phyloP scores from a whole-genome alignment of 352 stramenopile genomes.

The Phytophthora colocasiae region DNA sequence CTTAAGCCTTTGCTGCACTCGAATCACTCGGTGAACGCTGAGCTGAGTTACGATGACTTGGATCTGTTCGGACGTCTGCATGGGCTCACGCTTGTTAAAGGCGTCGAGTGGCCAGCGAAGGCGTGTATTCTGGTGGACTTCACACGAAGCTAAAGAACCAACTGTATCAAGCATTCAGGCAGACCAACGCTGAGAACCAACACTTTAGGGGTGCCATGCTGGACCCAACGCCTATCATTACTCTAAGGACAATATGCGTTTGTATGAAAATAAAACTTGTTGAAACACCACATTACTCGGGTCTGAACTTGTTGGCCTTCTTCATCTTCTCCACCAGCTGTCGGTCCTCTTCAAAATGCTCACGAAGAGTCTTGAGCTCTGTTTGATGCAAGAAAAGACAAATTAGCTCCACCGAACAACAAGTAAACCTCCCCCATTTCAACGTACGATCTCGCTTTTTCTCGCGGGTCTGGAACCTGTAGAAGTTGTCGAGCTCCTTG shows the following conservation, averaged over 20 bases:
- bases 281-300: constrained; percentile 56
- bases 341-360: constrained; percentile 87
- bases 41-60: constrained; percentile 65
- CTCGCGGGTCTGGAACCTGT: constrained; percentile 88
- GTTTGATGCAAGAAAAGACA: constrained; percentile 13
- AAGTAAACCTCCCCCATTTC: background rate
- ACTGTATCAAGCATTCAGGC: too few relatives aligned
- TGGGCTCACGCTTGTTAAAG: constrained; percentile 63
- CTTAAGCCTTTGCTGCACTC: constrained; percentile 52
- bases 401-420: constrained; percentile 6
- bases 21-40: constrained; percentile 48
- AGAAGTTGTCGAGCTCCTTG: constrained; percentile 87
- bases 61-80: constrained; percentile 58
- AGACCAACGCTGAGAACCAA: too few relatives aligned
- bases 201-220: too few relatives aligned
- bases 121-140: too few relatives aligned
- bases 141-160: too few relatives aligned
- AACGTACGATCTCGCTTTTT: constrained; percentile 86
- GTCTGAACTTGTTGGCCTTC: constrained; percentile 80
- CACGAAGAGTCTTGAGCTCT: constrained; percentile 85
- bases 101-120: constrained; percentile 52
- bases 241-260: too few relatives aligned
- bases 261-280: constrained; percentile 3
- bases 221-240: too few relatives aligned
- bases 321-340: constrained; percentile 86